phyloP scores from a whole-genome alignment of 345 rosid genomes.

The Moringa oleifera region DNA sequence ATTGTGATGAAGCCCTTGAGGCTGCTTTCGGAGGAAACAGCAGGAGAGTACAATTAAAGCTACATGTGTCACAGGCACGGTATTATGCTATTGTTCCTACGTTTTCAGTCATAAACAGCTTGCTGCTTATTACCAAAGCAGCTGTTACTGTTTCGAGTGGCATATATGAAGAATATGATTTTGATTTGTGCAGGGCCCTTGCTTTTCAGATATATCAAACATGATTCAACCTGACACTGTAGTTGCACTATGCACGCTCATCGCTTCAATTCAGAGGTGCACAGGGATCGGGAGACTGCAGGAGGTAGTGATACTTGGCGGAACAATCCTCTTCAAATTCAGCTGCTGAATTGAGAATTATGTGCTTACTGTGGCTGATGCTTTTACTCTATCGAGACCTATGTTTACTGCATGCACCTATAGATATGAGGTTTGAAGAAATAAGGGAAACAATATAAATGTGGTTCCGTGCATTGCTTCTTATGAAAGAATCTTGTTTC shows the following conservation, averaged over 20 bases:
- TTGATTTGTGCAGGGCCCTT: slow-evolving; percentile 55
- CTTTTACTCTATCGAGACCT: not conserved
- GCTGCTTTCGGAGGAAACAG: slow-evolving; percentile 65
- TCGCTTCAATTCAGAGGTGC: slow-evolving; percentile 74
- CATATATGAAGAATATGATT: slow-evolving; percentile 12
- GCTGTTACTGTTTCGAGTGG: slow-evolving; percentile 9
- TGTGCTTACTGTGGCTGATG: not conserved
- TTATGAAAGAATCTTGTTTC: too few species aligned
- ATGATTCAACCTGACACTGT: slow-evolving; percentile 42
- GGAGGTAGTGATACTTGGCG: slow-evolving; percentile 44
- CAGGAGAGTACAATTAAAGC: slow-evolving; percentile 60
- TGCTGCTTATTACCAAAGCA: not conserved
- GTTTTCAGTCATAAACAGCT: slow-evolving; percentile 12
- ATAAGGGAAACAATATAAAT: too few species aligned
- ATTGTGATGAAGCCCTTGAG: slow-evolving; percentile 64
- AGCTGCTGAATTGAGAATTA: not conserved
- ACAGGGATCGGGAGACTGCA: slow-evolving; percentile 80
- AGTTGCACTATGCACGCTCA: slow-evolving; percentile 50
- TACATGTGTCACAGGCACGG: slow-evolving; percentile 67
- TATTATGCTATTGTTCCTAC: slow-evolving; percentile 20
- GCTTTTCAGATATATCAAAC: slow-evolving; percentile 46
- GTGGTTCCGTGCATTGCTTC: too few species aligned
- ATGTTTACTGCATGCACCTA: not conserved
- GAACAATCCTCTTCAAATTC: slow-evolving; percentile 4
- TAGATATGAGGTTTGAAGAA: too few species aligned